Percentiles rank a stretch among this genome's conserved stretches.
Evolutionary conservation across 371 early-diverging fungal species (phyloP).

Genomic region (Encephalitozoon romaleae): DNA sequence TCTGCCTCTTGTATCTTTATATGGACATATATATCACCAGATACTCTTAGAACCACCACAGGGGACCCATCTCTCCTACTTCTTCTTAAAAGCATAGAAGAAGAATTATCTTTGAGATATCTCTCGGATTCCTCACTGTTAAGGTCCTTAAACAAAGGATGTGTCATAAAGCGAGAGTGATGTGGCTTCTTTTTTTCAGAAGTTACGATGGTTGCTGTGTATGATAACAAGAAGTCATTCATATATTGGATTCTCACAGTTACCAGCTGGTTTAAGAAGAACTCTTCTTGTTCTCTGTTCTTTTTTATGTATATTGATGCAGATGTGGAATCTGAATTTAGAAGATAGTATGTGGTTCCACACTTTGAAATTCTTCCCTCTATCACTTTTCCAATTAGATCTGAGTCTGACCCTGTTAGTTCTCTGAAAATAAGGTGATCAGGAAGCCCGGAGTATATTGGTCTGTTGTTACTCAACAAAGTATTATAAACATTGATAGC

Average conservation of each 20-base stretch:
- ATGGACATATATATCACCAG: conserved; percentile 5
- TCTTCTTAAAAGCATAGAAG: conserved; percentile 5
- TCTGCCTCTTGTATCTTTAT: conserved; percentile 12
- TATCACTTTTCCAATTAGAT: conserved; percentile 1
- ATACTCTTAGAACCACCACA: conserved; percentile 1
- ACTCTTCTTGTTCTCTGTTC: neutral
- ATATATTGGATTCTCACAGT: conserved; percentile 24
- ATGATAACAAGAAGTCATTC: conserved; percentile 20
- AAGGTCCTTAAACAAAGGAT: conserved; percentile 24
- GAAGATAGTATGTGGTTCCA: conserved; percentile 20
- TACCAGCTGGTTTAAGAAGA: conserved; percentile 36
- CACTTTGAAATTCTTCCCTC: conserved; percentile 32
- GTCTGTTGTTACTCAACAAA: neutral
- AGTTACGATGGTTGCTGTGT: conserved; percentile 20
- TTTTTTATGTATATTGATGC: conserved; percentile 31
- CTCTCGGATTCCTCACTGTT: conserved; percentile 7
- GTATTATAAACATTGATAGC: neutral
- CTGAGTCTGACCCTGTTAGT: neutral
- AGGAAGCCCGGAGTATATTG: conserved; percentile 33
- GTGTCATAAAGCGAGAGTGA: conserved; percentile 19
- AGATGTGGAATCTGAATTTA: conserved; percentile 3
- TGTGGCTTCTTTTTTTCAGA: neutral
- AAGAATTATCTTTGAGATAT: conserved; percentile 8
- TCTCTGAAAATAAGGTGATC: conserved; percentile 44
- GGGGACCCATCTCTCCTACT: conserved; percentile 1